Percentiles rank a stretch among this genome's conserved stretches.
phyloP scores from a whole-genome alignment of 257 asterid genomes.

The Salvia hispanica region DNA sequence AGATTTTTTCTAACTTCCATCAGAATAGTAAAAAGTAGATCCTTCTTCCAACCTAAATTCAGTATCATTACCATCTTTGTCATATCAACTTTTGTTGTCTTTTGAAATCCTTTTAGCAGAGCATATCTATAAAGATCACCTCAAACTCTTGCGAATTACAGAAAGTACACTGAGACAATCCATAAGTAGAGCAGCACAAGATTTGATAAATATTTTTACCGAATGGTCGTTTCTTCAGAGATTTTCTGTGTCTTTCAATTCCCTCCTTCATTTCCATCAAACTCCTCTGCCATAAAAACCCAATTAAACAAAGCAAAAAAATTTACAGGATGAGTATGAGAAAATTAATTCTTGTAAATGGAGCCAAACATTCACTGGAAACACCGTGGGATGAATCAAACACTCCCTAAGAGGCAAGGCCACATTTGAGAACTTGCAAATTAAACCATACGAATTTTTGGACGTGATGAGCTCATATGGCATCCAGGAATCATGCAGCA shows the following conservation, averaged over 20 bases:
- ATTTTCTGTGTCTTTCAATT: too few relatives aligned
- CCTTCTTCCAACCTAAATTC: too few relatives aligned
- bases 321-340: neutral
- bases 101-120: too few relatives aligned
- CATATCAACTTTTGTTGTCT: too few relatives aligned
- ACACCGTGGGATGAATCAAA: neutral
- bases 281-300: slow-evolving; percentile 38
- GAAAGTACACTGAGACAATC: too few relatives aligned
- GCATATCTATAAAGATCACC: too few relatives aligned
- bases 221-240: too few relatives aligned
- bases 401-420: neutral
- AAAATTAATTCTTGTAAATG: neutral
- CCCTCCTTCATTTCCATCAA: too few relatives aligned
- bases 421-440: slow-evolving; percentile 11
- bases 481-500: slow-evolving; percentile 1
- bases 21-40: slow-evolving; percentile 36
- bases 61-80: too few relatives aligned
- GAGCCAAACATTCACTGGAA: neutral
- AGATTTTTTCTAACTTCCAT: slow-evolving; percentile 13
- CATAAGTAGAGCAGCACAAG: too few relatives aligned
- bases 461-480: slow-evolving; percentile 17
- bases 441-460: neutral
- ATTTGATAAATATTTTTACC: too few relatives aligned
- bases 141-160: too few relatives aligned
- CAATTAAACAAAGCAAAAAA: slow-evolving; percentile 11